Conservation (phyloP, 73 alveolate genomes). For the Effrenium voratum region DNA sequence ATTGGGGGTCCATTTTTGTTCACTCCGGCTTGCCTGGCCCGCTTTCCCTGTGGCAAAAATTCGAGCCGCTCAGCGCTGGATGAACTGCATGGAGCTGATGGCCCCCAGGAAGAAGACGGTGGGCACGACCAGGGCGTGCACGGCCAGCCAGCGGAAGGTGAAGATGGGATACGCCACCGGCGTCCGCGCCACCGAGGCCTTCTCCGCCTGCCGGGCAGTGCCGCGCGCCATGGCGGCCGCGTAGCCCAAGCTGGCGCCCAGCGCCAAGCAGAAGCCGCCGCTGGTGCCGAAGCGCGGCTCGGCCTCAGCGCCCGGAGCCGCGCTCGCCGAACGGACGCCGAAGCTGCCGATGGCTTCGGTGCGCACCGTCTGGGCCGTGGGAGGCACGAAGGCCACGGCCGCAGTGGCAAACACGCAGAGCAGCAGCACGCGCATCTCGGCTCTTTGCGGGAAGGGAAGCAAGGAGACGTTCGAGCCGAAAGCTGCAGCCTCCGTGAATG, state of each 20-base stretch:
- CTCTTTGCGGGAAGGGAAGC: neutral
- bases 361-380: neutral
- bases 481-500: neutral
- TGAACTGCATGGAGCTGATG: slow-evolving; percentile 94
- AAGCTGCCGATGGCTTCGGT: too few relatives aligned
- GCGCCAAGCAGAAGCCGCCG: neutral
- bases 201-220: slow-evolving; percentile 20
- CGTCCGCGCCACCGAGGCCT: slow-evolving; percentile 46
- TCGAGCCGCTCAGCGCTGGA: slow-evolving; percentile 86
- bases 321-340: too few relatives aligned
- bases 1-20: too few relatives aligned
- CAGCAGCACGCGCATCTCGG: slow-evolving; percentile 54
- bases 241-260: slow-evolving; percentile 84
- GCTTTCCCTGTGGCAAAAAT: too few relatives aligned
- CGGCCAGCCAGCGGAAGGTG: slow-evolving; percentile 92
- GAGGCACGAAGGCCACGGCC: slow-evolving; percentile 43
- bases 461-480: neutral
- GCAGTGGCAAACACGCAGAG: slow-evolving; percentile 15
- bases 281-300: neutral
- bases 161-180: slow-evolving; percentile 18
- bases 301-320: neutral
- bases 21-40: too few relatives aligned
- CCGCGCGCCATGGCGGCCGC: slow-evolving; percentile 49
- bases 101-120: slow-evolving; percentile 94
- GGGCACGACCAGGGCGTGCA: slow-evolving; percentile 80